phyloP scores from a whole-genome alignment of 2,329 filamentous ascomycete genomes.

The Atkinsonella hypoxylon region DNA sequence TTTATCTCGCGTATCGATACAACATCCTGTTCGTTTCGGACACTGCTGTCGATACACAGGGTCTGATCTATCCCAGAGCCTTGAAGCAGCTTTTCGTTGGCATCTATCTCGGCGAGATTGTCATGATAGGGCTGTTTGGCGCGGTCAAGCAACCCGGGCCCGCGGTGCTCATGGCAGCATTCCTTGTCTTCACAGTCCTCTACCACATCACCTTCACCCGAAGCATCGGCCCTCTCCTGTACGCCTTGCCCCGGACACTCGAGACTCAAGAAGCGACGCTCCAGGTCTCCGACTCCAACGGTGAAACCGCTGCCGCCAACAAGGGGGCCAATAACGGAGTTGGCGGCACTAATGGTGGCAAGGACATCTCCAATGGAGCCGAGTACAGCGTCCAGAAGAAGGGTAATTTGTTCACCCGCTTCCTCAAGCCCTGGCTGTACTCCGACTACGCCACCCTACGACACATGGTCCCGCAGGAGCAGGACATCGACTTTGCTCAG shows the following conservation, averaged over 20 bases:
- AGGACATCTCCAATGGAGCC: conserved; percentile 10
- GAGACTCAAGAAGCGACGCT: conserved; percentile 29
- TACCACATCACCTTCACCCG: conserved; percentile 63
- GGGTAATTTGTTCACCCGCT: conserved; percentile 43
- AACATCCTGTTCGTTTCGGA: conserved; percentile 75
- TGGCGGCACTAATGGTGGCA: conserved; percentile 3
- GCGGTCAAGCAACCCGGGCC: conserved; percentile 57
- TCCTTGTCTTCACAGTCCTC: conserved; percentile 63
- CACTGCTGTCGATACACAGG: conserved; percentile 72
- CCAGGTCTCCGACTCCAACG: conserved; percentile 16
- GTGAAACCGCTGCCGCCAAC: conserved; percentile 13
- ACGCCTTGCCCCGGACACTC: conserved; percentile 55
- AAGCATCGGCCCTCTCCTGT: conserved; percentile 59
- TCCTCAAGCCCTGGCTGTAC: conserved; percentile 67
- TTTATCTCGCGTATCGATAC: conserved; percentile 80
- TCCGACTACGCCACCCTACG: conserved; percentile 61
- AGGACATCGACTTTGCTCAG: conserved; percentile 28
- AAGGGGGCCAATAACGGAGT: conserved; percentile 5
- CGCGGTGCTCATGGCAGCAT: conserved; percentile 60
- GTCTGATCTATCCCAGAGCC: conserved; percentile 76
- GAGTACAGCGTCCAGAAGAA: conserved; percentile 26
- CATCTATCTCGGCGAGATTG: conserved; percentile 68
- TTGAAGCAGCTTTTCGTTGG: conserved; percentile 78
- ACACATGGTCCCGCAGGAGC: conserved; percentile 51
- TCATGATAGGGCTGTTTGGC: conserved; percentile 70